A percentile compares a stretch with the other conserved stretches of the same genome.
Evolutionary conservation across 2,329 filamentous ascomycete genomes (phyloP).

Genomic region (Akanthomyces muscarius): DNA sequence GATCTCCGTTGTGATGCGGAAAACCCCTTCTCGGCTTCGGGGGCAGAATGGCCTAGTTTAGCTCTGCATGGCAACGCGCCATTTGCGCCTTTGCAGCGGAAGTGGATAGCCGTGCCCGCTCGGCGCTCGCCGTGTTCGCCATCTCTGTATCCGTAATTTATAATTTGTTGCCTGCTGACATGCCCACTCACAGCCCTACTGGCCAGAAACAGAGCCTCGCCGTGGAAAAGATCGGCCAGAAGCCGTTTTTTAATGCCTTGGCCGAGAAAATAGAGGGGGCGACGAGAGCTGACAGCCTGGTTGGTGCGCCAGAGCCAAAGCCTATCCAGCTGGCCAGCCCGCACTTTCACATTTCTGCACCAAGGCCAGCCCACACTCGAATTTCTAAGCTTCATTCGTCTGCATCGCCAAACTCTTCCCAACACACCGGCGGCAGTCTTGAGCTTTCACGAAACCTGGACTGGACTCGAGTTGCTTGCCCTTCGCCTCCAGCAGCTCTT

Average conservation of each 20-base stretch:
- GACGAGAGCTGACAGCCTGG: slow-evolving; percentile 1
- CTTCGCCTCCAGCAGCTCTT: background rate
- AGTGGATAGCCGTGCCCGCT: background rate
- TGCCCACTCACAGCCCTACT: slow-evolving; percentile 13
- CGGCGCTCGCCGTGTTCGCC: background rate
- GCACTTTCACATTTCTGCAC: background rate
- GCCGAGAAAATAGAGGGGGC: background rate
- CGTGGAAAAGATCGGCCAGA: background rate
- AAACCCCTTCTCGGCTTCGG: background rate
- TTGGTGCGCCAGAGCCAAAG: background rate
- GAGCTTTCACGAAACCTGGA: background rate
- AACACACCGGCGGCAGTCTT: background rate
- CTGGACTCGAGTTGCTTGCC: background rate
- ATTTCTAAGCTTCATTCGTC: background rate
- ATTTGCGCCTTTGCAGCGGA: background rate
- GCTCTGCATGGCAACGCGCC: background rate
- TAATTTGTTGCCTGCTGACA: background rate
- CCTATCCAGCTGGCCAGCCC: background rate
- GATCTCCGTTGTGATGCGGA: background rate
- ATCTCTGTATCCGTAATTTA: background rate
- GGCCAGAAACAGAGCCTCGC: background rate
- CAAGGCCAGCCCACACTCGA: background rate
- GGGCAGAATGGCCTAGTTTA: background rate
- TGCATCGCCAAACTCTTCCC: background rate
- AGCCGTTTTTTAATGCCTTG: background rate